These are phyloP conservation scores for Solanum clarkiae DNA, from an alignment of 257 asterid genomes.

Conservation along the genomic window DNA sequence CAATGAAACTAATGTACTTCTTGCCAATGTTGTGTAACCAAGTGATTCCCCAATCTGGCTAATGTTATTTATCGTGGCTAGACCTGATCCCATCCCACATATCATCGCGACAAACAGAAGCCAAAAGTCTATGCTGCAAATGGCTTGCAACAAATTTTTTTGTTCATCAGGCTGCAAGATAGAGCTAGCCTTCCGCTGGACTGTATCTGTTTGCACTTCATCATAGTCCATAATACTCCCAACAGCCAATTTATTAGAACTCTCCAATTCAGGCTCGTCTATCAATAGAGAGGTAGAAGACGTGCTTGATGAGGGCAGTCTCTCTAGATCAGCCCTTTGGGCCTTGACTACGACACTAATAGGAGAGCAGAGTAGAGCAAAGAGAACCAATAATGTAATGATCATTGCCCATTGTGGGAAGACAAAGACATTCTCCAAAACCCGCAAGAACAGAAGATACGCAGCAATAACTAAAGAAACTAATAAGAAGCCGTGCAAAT, in stretches of 20 bases:
- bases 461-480: conserved; percentile 48
- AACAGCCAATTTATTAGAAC: conserved; percentile 1
- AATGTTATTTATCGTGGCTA: conserved; percentile 78
- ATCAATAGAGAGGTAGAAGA: conserved; percentile 22
- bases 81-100: conserved; percentile 94
- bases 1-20: conserved; percentile 67
- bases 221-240: background rate
- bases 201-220: background rate
- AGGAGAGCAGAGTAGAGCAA: conserved; percentile 55
- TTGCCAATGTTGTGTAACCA: conserved; percentile 46
- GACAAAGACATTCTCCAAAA: conserved; percentile 30
- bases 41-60: conserved; percentile 98
- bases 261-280: background rate
- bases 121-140: conserved; percentile 63
- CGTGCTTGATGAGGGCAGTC: background rate
- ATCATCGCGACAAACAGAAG: conserved; percentile 63
- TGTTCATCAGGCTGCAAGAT: conserved; percentile 14
- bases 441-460: conserved; percentile 52
- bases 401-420: conserved; percentile 36
- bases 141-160: conserved; percentile 49
- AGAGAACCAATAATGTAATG: conserved; percentile 34
- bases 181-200: conserved; percentile 7
- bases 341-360: conserved; percentile 33
- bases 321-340: background rate
- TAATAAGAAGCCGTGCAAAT: conserved; percentile 51